Conservation (phyloP, 805 yeast genomes). For the Saccharomycopsis olivae region DNA sequence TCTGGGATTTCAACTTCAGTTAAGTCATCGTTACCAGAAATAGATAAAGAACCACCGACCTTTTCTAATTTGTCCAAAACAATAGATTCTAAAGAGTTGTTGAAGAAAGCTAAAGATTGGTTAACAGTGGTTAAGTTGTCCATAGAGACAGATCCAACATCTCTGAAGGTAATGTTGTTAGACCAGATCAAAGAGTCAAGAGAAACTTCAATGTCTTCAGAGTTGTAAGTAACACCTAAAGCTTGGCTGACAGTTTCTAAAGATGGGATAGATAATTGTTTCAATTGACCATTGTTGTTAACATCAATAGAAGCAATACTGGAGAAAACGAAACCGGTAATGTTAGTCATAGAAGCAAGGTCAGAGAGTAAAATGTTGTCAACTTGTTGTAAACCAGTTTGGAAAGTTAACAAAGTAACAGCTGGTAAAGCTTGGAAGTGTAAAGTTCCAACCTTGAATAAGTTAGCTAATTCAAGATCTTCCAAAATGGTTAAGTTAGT, state of each 20-base stretch:
- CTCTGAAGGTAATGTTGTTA: constrained; percentile 78
- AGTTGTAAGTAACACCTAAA: constrained; percentile 77
- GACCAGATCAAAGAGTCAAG: constrained; percentile 74
- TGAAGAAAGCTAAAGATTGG: constrained; percentile 72
- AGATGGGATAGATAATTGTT: constrained; percentile 51
- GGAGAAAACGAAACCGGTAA: constrained; percentile 45
- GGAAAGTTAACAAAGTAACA: constrained; percentile 57
- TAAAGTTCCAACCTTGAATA: constrained; percentile 75
- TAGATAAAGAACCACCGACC: constrained; percentile 75
- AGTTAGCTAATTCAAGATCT: constrained; percentile 63
- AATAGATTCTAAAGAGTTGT: constrained; percentile 52
- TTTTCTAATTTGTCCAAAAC: constrained; percentile 42
- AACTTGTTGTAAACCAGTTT: constrained; percentile 62
- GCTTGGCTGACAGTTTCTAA: constrained; percentile 64
- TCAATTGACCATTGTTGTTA: constrained; percentile 83
- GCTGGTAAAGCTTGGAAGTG: constrained; percentile 81
- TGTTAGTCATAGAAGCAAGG: constrained; percentile 56
- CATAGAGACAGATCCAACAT: constrained; percentile 63
- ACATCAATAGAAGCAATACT: constrained; percentile 50
- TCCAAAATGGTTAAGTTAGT: constrained; percentile 53
- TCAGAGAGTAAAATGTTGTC: constrained; percentile 61
- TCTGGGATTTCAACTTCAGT: constrained; percentile 55
- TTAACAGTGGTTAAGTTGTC: constrained; percentile 60
- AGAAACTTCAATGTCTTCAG: constrained; percentile 58
- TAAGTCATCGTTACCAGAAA: constrained; percentile 66